These are phyloP conservation scores for Fusarium cyanostomum DNA, from an alignment of 2,329 filamentous ascomycete species.

Conservation along the genomic window DNA sequence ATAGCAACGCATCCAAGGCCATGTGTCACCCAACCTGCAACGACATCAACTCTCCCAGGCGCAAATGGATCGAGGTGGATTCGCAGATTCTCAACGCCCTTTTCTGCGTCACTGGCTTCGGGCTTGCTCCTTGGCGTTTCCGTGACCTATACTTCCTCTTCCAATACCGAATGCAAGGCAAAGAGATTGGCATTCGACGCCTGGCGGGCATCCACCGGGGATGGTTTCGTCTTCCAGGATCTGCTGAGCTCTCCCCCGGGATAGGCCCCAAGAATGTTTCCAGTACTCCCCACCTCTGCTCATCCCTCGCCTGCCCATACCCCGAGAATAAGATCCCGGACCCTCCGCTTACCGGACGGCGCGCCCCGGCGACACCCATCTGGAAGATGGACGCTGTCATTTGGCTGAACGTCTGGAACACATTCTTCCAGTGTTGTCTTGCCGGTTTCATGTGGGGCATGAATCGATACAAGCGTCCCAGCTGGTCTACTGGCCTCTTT, in stretches of 20 bases:
- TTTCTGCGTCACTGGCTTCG: constrained; percentile 89
- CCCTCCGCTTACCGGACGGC: constrained; percentile 74
- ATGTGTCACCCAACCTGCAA: constrained; percentile 79
- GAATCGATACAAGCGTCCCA: constrained; percentile 76
- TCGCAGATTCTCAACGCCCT: constrained; percentile 82
- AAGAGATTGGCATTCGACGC: constrained; percentile 67
- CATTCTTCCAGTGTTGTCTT: constrained; percentile 77
- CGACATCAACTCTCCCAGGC: constrained; percentile 77
- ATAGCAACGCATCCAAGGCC: constrained; percentile 58
- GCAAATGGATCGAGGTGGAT: constrained; percentile 86
- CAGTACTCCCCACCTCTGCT: constrained; percentile 50
- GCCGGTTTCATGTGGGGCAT: constrained; percentile 86
- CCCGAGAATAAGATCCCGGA: constrained; percentile 71
- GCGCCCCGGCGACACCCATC: constrained; percentile 70
- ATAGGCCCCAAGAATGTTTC: constrained; percentile 64
- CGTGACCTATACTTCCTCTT: constrained; percentile 80
- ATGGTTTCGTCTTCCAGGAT: constrained; percentile 80
- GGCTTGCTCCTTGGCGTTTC: constrained; percentile 84
- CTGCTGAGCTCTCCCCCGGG: constrained; percentile 63
- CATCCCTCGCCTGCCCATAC: constrained; percentile 61
- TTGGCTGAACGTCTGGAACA: constrained; percentile 82
- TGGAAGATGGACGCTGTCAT: constrained; percentile 86
- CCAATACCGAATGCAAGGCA: constrained; percentile 66
- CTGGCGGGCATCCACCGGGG: constrained; percentile 78
- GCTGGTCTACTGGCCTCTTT: constrained; percentile 82